These are phyloP conservation scores for Maudiozyma saulgeensis DNA, from an alignment of 805 yeast species.

Conservation along the genomic window DNA sequence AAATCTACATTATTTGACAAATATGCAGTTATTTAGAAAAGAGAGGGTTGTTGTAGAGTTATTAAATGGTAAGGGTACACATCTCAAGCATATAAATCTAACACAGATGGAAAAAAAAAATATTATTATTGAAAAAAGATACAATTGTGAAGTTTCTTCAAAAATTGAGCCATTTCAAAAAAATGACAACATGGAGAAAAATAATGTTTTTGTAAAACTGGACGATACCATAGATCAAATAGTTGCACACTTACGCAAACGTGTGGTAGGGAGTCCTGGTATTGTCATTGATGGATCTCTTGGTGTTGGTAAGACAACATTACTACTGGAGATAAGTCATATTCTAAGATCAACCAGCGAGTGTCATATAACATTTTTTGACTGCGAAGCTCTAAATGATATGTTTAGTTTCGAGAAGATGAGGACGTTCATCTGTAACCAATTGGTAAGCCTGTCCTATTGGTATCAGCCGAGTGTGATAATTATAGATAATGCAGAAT, in stretches of 20 bases:
- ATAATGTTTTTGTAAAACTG: not conserved
- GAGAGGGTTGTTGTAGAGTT: conserved; percentile 11
- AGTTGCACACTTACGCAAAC: conserved; percentile 9
- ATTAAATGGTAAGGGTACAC: not conserved
- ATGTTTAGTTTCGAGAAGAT: conserved; percentile 26
- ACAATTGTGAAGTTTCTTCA: not conserved
- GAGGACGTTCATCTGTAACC: conserved; percentile 37
- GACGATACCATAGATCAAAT: conserved; percentile 5
- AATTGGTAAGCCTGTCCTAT: conserved; percentile 34
- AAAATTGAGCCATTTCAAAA: not conserved
- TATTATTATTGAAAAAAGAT: not conserved
- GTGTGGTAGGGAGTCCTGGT: conserved; percentile 32
- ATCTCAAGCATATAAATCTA: not conserved
- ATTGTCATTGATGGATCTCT: conserved; percentile 59
- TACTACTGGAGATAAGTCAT: conserved; percentile 35
- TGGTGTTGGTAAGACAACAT: conserved; percentile 73
- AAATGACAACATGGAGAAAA: not conserved
- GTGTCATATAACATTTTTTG: conserved; percentile 38
- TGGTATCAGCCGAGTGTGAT: conserved; percentile 77
- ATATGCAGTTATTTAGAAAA: conserved; percentile 7
- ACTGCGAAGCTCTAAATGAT: conserved; percentile 40
- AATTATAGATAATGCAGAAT: conserved; percentile 70
- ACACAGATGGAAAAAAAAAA: not conserved
- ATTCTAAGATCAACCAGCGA: conserved; percentile 14
- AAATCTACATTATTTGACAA: conserved; percentile 6